Percentiles rank a stretch among this genome's conserved stretches.
Conservation (phyloP, 495 filamentous ascomycete genomes). For the Podospora sp. region DNA sequence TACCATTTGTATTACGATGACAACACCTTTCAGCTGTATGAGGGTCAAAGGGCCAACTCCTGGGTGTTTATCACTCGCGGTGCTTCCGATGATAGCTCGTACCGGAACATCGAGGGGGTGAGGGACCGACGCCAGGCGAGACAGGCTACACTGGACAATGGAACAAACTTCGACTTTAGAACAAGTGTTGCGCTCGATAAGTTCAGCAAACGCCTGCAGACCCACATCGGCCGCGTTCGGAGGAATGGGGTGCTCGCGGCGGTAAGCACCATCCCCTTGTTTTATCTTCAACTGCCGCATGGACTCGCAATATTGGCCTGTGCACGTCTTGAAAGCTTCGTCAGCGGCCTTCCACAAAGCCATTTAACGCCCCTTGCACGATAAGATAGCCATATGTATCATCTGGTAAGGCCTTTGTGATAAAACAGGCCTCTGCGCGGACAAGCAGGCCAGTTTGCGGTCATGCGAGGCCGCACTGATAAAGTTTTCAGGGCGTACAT, state of each 20-base stretch:
- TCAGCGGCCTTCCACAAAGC: no score
- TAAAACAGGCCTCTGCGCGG: no score
- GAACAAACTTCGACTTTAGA: slow-evolving; percentile 44
- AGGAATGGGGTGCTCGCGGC: slow-evolving; percentile 44
- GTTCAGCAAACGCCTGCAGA: slow-evolving; percentile 44
- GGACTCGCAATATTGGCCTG: no score
- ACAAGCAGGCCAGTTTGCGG: no score
- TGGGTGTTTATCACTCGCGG: slow-evolving; percentile 47
- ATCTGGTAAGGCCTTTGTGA: no score
- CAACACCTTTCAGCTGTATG: slow-evolving; percentile 47
- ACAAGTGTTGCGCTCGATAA: slow-evolving; percentile 52
- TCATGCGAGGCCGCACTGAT: no score
- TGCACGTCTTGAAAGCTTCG: no score
- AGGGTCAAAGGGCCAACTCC: slow-evolving; percentile 44
- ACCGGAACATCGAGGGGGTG: slow-evolving; percentile 35
- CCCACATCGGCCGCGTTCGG: slow-evolving; percentile 48
- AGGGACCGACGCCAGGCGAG: slow-evolving; percentile 39
- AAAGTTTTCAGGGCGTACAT: no score
- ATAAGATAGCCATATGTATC: no score
- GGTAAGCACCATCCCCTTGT: no score
- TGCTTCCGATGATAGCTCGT: slow-evolving; percentile 41
- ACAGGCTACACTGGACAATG: slow-evolving; percentile 44
- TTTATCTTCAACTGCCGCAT: no score
- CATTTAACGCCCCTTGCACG: no score
- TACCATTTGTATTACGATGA: slow-evolving; percentile 52